phyloP scores from a whole-genome alignment of 495 filamentous ascomycete genomes.

The Penicillium arizonense region DNA sequence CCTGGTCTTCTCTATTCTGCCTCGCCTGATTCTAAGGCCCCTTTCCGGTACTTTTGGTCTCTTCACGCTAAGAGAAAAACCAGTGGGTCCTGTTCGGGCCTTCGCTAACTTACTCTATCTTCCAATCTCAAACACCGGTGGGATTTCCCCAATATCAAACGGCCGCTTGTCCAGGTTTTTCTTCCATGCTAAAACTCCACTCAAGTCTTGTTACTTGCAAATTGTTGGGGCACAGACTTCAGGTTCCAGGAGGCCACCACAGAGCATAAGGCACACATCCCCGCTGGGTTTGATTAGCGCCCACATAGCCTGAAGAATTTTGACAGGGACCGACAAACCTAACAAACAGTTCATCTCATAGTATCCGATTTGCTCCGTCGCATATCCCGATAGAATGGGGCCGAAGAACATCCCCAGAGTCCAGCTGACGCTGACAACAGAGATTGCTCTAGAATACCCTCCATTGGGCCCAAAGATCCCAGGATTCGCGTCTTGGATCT shows the following conservation, averaged over 20 bases:
- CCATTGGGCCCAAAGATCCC: conserved; percentile 25
- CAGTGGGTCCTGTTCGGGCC: neutral
- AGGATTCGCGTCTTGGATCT: conserved; percentile 11
- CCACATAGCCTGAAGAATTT: neutral
- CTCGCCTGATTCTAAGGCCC: too few relatives aligned
- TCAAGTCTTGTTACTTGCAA: neutral
- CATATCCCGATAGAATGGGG: conserved; percentile 29
- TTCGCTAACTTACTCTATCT: neutral
- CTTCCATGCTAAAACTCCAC: neutral
- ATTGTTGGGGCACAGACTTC: conserved; percentile 10
- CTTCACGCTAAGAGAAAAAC: too few relatives aligned
- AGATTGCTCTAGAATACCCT: conserved; percentile 30
- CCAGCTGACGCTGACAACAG: conserved; percentile 28
- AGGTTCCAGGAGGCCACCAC: conserved; percentile 4
- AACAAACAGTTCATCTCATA: conserved; percentile 24
- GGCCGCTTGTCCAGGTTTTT: neutral
- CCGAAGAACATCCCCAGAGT: conserved; percentile 28
- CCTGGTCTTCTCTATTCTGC: too few relatives aligned
- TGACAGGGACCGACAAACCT: conserved; percentile 10
- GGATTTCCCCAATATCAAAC: neutral
- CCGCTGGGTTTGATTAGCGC: conserved; percentile 7
- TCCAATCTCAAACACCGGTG: conserved; percentile 1
- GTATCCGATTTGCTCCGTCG: conserved; percentile 29
- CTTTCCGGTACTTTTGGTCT: neutral
- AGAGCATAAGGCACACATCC: conserved; percentile 6